Evolutionary conservation across 2,329 filamentous ascomycete species (phyloP), one percentile per base, ranked within the genome.

Genomic region (Emmonsiellopsis sp.): DNA sequence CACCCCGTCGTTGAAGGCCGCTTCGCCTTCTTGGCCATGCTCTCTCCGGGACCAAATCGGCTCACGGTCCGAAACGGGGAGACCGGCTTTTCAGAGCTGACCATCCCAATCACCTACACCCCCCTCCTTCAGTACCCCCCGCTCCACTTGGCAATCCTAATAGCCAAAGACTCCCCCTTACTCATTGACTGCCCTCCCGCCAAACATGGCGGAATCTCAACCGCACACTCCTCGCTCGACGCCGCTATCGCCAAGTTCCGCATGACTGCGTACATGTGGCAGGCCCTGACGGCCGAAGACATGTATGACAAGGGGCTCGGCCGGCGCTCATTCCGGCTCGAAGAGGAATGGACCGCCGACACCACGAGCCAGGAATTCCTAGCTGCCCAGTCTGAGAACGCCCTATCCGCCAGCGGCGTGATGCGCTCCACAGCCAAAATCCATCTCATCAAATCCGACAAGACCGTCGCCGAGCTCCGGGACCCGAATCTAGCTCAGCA

Each of bases 261-360:
- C 36, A 58, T 59, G 53, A 55, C 60, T 1, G 60, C 60, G 10
- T 61, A 61, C 42, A 61, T 61, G 58, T 61, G 60, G 60, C 60
- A 61, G 37, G 60, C 60, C 33, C 39, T 57, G 34, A 61, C 58
- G 8, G 60, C 60, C 11, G 60, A 61, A 49, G 58, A 61, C 27
- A 56, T 61, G 45, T 57, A 58, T 2, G 51, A 53, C 37, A 61
- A 61, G 33, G 56, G 56, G 13, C 42, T 60, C 31, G 60, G 60
- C n/a, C 52, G 60, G 43, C 58, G 60, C n/a, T 61, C 60, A 11
- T 61, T 61, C 34, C 57, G 60, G 6, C 45, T 61, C n/a, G 60
- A 61, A 13, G 60, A 61, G 50, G 60, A 61, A 54, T 58, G 58
- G 58, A 37, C 46, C 6, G 36, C 42, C 6, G 55, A 61, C 34